A percentile compares a stretch with the other conserved stretches of the same genome.
Conservation (phyloP, 306 rosid species). For the Cyamopsis tetragonoloba region DNA sequence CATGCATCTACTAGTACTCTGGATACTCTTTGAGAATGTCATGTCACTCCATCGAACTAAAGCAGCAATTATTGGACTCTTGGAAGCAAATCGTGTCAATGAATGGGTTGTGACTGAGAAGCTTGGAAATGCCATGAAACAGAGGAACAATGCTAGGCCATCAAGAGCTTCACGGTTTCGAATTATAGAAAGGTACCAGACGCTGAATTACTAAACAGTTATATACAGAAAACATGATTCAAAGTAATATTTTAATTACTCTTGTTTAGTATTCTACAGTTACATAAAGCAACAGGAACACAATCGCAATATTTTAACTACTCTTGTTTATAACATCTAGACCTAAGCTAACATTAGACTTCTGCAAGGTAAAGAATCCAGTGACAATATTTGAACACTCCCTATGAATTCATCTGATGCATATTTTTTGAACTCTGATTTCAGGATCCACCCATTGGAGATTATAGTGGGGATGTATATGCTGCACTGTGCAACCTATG, state of each 20-base stretch:
- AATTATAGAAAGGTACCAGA: constrained; percentile 34
- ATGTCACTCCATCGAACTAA: constrained; percentile 59
- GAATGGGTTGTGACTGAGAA: constrained; percentile 65
- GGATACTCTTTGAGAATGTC: constrained; percentile 66
- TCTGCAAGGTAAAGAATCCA: background rate
- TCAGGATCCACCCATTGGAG: constrained; percentile 55
- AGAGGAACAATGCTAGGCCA: constrained; percentile 32
- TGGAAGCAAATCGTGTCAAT: constrained; percentile 54
- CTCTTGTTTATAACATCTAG: background rate
- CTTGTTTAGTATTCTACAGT: too few species aligned
- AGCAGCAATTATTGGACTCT: constrained; percentile 50
- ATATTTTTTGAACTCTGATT: constrained; percentile 10
- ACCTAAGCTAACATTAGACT: constrained; percentile 15
- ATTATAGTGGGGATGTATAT: constrained; percentile 55
- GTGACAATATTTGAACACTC: background rate
- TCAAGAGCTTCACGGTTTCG: constrained; percentile 25
- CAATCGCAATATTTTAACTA: background rate
- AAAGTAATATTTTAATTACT: background rate
- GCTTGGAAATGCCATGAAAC: constrained; percentile 45
- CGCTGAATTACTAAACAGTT: background rate
- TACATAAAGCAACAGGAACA: background rate
- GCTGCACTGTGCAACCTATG: constrained; percentile 58
- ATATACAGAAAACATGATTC: constrained; percentile 1
- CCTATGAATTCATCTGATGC: constrained; percentile 4
- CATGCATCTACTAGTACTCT: constrained; percentile 43